Conservation (phyloP, 2,329 filamentous ascomycete species). For the Colletotrichum lini region DNA sequence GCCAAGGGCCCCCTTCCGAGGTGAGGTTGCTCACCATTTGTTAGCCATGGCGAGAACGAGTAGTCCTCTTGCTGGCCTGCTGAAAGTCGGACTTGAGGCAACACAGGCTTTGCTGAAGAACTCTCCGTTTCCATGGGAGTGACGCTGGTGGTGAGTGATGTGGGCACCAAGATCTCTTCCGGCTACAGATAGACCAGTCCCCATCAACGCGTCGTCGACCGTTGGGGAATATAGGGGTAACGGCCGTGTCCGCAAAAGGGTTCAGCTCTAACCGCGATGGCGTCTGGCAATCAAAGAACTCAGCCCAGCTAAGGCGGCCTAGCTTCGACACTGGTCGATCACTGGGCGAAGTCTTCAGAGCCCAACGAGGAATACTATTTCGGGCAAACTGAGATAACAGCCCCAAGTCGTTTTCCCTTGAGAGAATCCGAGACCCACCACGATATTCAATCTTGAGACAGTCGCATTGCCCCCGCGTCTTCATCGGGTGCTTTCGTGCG, state of each 20-base stretch:
- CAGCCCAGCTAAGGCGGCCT: neutral
- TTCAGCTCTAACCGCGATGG: slow-evolving; percentile 20
- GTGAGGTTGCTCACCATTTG: neutral
- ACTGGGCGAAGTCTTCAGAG: neutral
- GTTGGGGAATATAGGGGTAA: neutral
- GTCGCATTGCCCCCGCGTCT: no score
- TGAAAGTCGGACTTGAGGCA: neutral
- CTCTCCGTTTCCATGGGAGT: no score
- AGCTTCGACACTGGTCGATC: neutral
- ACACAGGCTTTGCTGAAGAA: no score
- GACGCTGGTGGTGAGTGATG: neutral
- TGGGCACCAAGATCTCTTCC: no score
- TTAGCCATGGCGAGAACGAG: neutral
- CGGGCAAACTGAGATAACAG: no score
- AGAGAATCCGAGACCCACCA: no score
- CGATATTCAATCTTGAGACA: no score
- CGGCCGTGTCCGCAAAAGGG: slow-evolving; percentile 10
- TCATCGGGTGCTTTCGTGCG: neutral
- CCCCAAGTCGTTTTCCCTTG: neutral
- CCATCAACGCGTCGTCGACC: neutral
- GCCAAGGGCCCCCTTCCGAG: neutral
- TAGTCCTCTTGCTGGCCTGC: neutral
- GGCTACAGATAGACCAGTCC: neutral
- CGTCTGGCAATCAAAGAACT: slow-evolving; percentile 24
- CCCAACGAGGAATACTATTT: neutral